Conservation (phyloP, 2,329 filamentous ascomycete species). For the Pseudovirgaria hyperparasitica region DNA sequence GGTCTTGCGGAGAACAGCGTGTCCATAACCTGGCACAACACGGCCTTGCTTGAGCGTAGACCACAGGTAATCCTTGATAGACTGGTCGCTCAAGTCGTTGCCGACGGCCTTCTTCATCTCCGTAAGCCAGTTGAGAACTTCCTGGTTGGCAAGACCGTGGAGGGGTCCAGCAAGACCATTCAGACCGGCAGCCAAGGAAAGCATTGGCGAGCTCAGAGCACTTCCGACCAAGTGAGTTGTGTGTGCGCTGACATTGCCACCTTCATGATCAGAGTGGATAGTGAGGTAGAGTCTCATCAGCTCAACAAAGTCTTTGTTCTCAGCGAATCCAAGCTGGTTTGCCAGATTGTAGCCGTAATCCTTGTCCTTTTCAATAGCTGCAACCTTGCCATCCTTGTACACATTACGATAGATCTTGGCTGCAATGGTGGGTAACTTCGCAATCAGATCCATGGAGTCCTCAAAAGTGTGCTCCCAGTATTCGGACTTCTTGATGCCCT, state of each 20-base stretch:
- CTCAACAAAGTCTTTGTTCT: conserved; percentile 95
- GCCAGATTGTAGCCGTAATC: conserved; percentile 99
- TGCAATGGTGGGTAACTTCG: conserved; percentile 97
- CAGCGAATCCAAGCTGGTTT: conserved; percentile 95
- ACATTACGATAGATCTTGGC: conserved; percentile 99
- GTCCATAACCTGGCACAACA: conserved; percentile 95
- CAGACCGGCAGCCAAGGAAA: conserved; percentile 89
- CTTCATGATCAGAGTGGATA: conserved; percentile 99
- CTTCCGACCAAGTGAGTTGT: conserved; percentile 96
- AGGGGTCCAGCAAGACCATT: conserved; percentile 97
- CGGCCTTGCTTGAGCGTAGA: conserved; percentile 88
- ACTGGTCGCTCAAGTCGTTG: conserved; percentile 88
- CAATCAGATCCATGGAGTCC: conserved; percentile 99
- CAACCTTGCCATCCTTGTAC: conserved; percentile 99
- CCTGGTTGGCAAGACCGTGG: conserved; percentile 98
- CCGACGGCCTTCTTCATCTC: conserved; percentile 97
- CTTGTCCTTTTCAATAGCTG: conserved; percentile 93
- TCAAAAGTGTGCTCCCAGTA: conserved; percentile 99
- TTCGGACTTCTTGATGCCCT: conserved; percentile 98
- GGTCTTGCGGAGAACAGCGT: conserved; percentile 98
- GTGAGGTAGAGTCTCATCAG: conserved; percentile 97
- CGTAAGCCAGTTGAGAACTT: conserved; percentile 96
- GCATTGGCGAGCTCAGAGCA: conserved; percentile 92
- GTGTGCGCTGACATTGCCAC: conserved; percentile 96
- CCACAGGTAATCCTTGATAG: conserved; percentile 98